Conservation (phyloP, 2,329 filamentous ascomycete genomes). For the Neurospora sp. region DNA sequence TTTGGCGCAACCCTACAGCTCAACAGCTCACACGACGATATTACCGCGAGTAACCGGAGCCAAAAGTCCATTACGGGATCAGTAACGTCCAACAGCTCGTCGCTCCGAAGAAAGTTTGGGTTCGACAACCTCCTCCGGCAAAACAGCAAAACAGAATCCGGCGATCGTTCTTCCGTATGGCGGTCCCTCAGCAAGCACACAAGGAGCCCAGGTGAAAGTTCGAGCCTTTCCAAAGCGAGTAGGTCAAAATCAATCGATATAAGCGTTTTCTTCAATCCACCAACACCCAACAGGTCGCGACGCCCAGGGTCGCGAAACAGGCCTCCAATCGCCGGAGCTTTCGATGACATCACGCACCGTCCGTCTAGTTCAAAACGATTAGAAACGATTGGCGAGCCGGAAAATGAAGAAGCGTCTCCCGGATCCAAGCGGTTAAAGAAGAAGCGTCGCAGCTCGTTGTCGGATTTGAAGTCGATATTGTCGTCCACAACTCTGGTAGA, state of each 20-base stretch:
- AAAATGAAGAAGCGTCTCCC: slow-evolving; percentile 26
- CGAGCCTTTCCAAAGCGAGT: slow-evolving; percentile 56
- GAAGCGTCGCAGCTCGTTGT: slow-evolving; percentile 85
- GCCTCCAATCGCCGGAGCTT: slow-evolving; percentile 50
- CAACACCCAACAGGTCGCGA: slow-evolving; percentile 38
- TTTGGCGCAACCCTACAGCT: slow-evolving; percentile 30
- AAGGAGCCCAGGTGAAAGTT: slow-evolving; percentile 48
- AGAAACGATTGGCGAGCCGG: slow-evolving; percentile 51
- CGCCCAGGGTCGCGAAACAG: slow-evolving; percentile 49
- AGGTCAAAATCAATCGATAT: slow-evolving; percentile 73
- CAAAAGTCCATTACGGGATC: slow-evolving; percentile 60
- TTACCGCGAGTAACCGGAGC: slow-evolving; percentile 47
- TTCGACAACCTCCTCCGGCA: slow-evolving; percentile 67
- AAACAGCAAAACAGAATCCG: slow-evolving; percentile 63
- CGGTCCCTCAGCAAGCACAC: slow-evolving; percentile 78
- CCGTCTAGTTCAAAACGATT: slow-evolving; percentile 49
- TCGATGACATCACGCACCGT: slow-evolving; percentile 43
- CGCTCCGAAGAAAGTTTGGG: slow-evolving; percentile 73
- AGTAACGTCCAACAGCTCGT: slow-evolving; percentile 76
- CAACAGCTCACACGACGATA: slow-evolving; percentile 44
- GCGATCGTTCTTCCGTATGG: slow-evolving; percentile 72
- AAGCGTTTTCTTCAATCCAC: slow-evolving; percentile 29
- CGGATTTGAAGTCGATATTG: slow-evolving; percentile 63
- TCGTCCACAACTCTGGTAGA: slow-evolving; percentile 45
- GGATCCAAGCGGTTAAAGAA: slow-evolving; percentile 44